phyloP scores from a whole-genome alignment of 306 rosid genomes.

The Potentilla sterilis region DNA sequence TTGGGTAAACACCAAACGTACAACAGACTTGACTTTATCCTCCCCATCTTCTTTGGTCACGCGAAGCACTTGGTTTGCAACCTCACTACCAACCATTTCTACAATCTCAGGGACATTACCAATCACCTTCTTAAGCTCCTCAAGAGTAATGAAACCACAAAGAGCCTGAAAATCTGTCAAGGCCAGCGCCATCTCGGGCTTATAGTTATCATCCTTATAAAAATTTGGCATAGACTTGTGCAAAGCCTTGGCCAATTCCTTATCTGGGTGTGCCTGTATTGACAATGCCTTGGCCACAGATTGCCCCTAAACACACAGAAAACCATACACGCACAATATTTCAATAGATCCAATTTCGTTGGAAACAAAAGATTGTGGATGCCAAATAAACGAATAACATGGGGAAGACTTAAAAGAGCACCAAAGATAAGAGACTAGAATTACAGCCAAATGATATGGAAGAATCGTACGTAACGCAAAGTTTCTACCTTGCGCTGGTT shows the following conservation, averaged over 20 bases:
- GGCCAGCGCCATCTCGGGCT: constrained; percentile 1
- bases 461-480: no score
- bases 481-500: no score
- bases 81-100: neutral
- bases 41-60: neutral
- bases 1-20: neutral
- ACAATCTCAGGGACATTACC: neutral
- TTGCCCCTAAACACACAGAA: neutral
- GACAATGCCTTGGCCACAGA: neutral
- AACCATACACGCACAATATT: neutral
- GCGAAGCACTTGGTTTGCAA: neutral
- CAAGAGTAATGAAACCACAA: neutral
- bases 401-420: no score
- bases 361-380: neutral
- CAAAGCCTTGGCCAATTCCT: constrained; percentile 4
- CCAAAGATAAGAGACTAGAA: no score
- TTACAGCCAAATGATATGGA: no score
- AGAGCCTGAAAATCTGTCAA: neutral
- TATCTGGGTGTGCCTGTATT: constrained; percentile 3
- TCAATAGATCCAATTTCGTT: neutral
- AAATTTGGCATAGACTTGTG: neutral
- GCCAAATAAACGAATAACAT: no score
- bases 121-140: neutral
- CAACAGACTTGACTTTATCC: neutral
- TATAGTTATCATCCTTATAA: neutral